phyloP scores from a whole-genome alignment of 345 rosid species.

The Populus davidiana region DNA sequence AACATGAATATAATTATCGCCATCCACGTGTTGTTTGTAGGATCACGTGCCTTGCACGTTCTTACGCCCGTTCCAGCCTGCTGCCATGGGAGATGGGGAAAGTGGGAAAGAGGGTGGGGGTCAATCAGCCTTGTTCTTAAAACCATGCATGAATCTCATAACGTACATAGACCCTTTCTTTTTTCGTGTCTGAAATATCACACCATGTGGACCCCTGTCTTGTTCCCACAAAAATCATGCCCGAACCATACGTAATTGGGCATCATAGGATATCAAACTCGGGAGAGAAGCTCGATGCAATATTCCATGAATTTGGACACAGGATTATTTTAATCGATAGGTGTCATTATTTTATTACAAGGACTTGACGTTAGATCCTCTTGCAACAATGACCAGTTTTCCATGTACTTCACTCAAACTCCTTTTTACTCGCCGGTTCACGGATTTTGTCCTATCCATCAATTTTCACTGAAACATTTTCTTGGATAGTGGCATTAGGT shows the following conservation, averaged over 20 bases:
- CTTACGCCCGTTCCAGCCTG: background rate
- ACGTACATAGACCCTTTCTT: slow-evolving; percentile 10
- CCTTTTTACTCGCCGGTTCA: background rate
- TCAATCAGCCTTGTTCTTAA: background rate
- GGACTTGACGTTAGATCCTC: slow-evolving; percentile 32
- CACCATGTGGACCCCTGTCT: background rate
- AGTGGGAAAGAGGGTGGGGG: background rate
- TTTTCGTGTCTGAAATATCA: background rate
- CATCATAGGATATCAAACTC: no score
- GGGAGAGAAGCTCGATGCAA: background rate
- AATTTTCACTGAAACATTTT: background rate
- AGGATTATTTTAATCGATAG: background rate
- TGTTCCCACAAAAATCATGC: background rate
- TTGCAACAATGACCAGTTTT: slow-evolving; percentile 14
- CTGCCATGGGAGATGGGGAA: background rate
- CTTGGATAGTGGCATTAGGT: slow-evolving; percentile 16
- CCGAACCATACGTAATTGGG: no score
- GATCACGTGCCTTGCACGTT: slow-evolving; percentile 2
- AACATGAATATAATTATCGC: no score
- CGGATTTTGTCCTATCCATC: background rate
- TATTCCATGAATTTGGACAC: slow-evolving; percentile 4
- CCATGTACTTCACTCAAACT: background rate
- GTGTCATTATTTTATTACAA: slow-evolving; percentile 5
- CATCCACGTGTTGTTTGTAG: background rate
- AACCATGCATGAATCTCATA: slow-evolving; percentile 35